Percentiles rank a stretch among this genome's conserved stretches.
These are phyloP conservation scores for Candida nonsorbophila DNA, from an alignment of 805 yeast genomes.

Conservation along the genomic window DNA sequence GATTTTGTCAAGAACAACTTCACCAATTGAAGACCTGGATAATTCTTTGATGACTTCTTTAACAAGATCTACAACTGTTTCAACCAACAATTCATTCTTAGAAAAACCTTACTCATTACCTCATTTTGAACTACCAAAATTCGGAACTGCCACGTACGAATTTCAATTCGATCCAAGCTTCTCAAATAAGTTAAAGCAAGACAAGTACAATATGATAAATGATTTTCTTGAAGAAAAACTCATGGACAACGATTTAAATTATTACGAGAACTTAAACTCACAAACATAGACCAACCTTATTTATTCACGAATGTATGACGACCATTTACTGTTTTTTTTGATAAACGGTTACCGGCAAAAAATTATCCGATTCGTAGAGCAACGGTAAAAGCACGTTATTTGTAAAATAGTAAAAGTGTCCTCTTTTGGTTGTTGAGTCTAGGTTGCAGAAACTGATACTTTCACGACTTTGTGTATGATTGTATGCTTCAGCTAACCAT, in stretches of 20 bases:
- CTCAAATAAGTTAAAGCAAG: slow-evolving; percentile 14
- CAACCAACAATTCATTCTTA: slow-evolving; percentile 21
- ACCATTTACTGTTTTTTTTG: no score
- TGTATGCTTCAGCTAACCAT: no score
- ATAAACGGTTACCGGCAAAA: no score
- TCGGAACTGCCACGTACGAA: slow-evolving; percentile 7
- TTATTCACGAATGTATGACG: no score
- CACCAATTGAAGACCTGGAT: slow-evolving; percentile 26
- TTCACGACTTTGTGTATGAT: no score
- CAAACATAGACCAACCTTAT: no score
- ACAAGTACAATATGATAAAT: slow-evolving; percentile 34
- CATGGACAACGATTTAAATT: slow-evolving; percentile 30
- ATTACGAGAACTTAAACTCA: slow-evolving; percentile 20
- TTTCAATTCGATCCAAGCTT: slow-evolving; percentile 1
- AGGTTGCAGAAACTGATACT: no score
- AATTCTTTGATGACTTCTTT: slow-evolving; percentile 34
- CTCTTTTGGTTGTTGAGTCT: no score
- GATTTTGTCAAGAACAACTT: slow-evolving; percentile 32
- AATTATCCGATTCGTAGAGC: no score
- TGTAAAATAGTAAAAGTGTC: no score
- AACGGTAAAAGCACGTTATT: no score
- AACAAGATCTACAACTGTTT: slow-evolving; percentile 38
- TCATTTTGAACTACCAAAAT: slow-evolving; percentile 31
- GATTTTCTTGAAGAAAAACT: slow-evolving; percentile 37
- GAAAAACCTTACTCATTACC: slow-evolving; percentile 8